Percentiles rank a stretch among this genome's conserved stretches.
Evolutionary conservation across 2,329 filamentous ascomycete genomes (phyloP).

Genomic region (Metarhizium humberi): DNA sequence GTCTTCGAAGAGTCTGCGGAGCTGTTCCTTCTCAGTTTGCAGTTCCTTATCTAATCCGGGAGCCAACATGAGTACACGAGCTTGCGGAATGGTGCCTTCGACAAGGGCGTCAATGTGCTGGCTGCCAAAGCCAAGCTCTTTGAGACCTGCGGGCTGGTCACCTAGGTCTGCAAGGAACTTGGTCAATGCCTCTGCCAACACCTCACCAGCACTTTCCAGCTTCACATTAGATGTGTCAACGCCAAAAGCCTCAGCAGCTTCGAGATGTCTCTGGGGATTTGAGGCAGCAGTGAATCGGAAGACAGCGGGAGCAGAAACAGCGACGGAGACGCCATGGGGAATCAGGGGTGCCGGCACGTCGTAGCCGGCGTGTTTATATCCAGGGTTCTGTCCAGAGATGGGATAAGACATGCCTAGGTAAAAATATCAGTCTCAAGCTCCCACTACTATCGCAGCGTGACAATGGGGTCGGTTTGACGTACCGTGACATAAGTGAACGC

Average conservation of each 20-base stretch:
- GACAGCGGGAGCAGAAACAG: conserved; percentile 84
- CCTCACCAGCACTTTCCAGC: conserved; percentile 79
- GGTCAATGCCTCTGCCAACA: conserved; percentile 72
- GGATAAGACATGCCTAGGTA: conserved; percentile 82
- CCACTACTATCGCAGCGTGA: neutral
- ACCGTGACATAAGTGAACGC: conserved; percentile 71
- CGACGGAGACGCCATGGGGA: conserved; percentile 91
- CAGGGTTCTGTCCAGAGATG: conserved; percentile 86
- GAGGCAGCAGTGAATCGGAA: conserved; percentile 88
- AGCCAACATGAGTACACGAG: conserved; percentile 81
- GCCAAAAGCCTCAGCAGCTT: conserved; percentile 82
- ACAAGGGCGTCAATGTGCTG: conserved; percentile 75
- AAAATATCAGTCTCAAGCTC: neutral
- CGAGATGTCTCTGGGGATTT: conserved; percentile 85
- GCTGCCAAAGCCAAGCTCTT: conserved; percentile 67
- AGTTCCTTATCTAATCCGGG: conserved; percentile 67
- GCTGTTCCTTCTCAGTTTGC: conserved; percentile 60
- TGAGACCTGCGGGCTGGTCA: conserved; percentile 82
- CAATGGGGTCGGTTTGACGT: conserved; percentile 14
- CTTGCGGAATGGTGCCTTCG: conserved; percentile 90
- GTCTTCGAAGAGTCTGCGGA: conserved; percentile 59
- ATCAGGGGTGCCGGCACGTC: conserved; percentile 69
- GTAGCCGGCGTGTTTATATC: conserved; percentile 86
- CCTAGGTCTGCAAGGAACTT: conserved; percentile 76
- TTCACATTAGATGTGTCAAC: conserved; percentile 84